phyloP scores from a whole-genome alignment of 768 basidiomycete species.

The Dictyophora rubrovolvata region DNA sequence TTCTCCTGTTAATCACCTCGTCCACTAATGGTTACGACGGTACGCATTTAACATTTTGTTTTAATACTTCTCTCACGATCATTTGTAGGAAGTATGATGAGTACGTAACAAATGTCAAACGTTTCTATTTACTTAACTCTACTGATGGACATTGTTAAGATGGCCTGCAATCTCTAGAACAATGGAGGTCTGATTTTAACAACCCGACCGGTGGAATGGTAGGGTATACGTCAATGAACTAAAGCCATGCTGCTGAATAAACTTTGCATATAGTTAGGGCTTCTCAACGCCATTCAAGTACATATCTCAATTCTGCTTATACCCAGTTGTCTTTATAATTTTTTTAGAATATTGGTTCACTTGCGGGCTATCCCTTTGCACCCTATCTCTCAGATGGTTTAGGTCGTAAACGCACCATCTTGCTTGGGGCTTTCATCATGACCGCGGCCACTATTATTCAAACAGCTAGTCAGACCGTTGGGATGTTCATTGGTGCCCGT shows the following conservation, averaged over 20 bases:
- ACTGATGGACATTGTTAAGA: constrained; percentile 17
- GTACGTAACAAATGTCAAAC: background rate
- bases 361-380: constrained; percentile 60
- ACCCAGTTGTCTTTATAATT: background rate
- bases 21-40: constrained; percentile 71
- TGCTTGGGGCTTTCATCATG: constrained; percentile 66
- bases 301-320: constrained; percentile 8
- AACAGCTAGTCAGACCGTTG: constrained; percentile 57
- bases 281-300: constrained; percentile 3
- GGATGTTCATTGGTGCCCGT: constrained; percentile 77
- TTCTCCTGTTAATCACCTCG: constrained; percentile 45
- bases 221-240: background rate
- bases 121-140: background rate
- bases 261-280: background rate
- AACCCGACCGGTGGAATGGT: constrained; percentile 33
- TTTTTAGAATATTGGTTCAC: constrained; percentile 53
- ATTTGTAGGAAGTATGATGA: constrained; percentile 5
- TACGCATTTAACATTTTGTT: background rate
- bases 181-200: constrained; percentile 55
- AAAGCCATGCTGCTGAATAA: background rate
- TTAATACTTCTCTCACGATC: background rate
- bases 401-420: constrained; percentile 56
- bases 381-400: constrained; percentile 65
- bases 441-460: constrained; percentile 57
- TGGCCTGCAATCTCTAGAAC: constrained; percentile 55